Percentiles rank a stretch among this genome's conserved stretches.
Evolutionary conservation across 257 asterid genomes (phyloP).

Genomic region (Solanum peruvianum): DNA sequence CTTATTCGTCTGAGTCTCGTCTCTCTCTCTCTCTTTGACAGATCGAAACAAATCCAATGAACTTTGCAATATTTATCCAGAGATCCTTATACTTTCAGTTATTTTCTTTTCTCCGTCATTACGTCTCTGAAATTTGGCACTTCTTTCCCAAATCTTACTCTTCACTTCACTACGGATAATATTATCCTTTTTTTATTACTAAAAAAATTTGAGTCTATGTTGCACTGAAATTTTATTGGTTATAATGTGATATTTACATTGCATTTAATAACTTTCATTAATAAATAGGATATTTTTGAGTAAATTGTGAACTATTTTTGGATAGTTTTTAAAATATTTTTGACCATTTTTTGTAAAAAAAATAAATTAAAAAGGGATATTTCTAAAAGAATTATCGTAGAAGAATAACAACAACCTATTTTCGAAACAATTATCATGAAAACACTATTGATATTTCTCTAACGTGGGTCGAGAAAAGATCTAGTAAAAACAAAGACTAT

Average conservation of each 20-base stretch:
- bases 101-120: background rate
- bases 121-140: background rate
- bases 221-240: no score
- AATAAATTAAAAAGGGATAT: background rate
- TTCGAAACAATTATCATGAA: background rate
- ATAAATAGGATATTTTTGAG: no score
- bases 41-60: background rate
- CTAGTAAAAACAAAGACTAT: background rate
- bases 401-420: background rate
- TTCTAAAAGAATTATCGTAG: background rate
- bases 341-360: no score
- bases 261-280: no score
- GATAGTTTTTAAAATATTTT: no score
- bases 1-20: background rate
- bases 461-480: no score
- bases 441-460: no score
- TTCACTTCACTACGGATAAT: background rate
- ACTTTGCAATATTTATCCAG: background rate
- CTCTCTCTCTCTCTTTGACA: background rate
- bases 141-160: background rate
- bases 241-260: accelerated
- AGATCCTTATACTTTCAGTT: background rate
- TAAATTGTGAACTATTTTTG: no score
- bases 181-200: background rate
- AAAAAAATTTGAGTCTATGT: no score